Evolutionary conservation across 192 early-diverging fungal species (phyloP).

Genomic region (Coemansia sp.): DNA sequence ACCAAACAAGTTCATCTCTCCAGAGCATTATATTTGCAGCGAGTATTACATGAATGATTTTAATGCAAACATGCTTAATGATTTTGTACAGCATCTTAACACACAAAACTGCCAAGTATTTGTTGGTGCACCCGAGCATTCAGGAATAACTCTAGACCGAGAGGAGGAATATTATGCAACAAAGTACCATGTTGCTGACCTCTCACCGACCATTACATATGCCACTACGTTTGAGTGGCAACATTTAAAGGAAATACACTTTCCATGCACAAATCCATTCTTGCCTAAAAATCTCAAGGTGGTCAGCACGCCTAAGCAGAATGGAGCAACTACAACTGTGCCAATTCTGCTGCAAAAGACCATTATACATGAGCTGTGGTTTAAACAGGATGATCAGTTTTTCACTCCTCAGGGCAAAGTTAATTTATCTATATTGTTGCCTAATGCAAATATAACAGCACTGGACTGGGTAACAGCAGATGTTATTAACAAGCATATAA

Average conservation of each 20-base stretch:
- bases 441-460: neutral
- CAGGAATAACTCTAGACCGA: neutral
- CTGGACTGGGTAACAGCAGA: neutral
- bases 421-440: neutral
- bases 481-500: neutral
- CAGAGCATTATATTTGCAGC: neutral
- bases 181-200: neutral
- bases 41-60: neutral
- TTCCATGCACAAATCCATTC: neutral
- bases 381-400: conserved; percentile 88
- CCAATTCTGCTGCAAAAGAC: conserved; percentile 1
- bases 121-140: conserved; percentile 1
- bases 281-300: neutral
- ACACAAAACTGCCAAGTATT: neutral
- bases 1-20: neutral
- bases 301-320: neutral
- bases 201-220: neutral
- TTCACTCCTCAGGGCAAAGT: conserved; percentile 74
- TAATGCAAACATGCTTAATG: neutral
- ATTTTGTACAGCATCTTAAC: neutral
- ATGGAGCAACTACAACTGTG: conserved; percentile 1
- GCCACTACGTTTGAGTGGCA: neutral
- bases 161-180: neutral
- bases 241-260: neutral
- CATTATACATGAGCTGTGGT: conserved; percentile 68